Evolutionary conservation across 257 asterid species (phyloP).

Genomic region (Mitragyna speciosa): DNA sequence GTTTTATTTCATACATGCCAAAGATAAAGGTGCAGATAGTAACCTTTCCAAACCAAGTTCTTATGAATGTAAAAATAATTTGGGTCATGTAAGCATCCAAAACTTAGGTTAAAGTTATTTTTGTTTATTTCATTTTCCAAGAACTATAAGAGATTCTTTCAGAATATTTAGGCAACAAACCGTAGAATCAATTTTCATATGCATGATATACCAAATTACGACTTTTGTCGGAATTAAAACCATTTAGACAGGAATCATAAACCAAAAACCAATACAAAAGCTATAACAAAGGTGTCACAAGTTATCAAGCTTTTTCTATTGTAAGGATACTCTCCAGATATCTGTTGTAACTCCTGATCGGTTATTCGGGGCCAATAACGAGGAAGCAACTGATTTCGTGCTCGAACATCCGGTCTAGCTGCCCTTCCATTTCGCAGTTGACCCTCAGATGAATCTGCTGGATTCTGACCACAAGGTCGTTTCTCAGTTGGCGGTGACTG

Average conservation of each 20-base stretch:
- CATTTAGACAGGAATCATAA: neutral
- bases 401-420: conserved; percentile 53
- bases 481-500: conserved; percentile 39
- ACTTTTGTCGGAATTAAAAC: neutral
- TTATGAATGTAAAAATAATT: neutral
- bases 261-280: neutral
- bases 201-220: neutral
- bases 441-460: conserved; percentile 47
- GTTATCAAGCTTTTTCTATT: neutral
- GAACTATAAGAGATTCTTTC: conserved; percentile 1
- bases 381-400: conserved; percentile 62
- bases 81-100: neutral
- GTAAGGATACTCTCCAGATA: conserved; percentile 75
- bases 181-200: neutral
- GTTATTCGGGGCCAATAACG: conserved; percentile 69
- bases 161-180: neutral
- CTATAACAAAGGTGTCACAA: neutral
- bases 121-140: neutral
- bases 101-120: neutral
- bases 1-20: too few relatives aligned
- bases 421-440: conserved; percentile 47
- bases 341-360: conserved; percentile 62
- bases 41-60: neutral
- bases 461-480: conserved; percentile 39
- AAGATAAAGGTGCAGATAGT: neutral